A percentile compares a stretch with the other conserved stretches of the same genome.
Conservation (phyloP, 805 yeast genomes). For the Kodamaea sagamina region DNA sequence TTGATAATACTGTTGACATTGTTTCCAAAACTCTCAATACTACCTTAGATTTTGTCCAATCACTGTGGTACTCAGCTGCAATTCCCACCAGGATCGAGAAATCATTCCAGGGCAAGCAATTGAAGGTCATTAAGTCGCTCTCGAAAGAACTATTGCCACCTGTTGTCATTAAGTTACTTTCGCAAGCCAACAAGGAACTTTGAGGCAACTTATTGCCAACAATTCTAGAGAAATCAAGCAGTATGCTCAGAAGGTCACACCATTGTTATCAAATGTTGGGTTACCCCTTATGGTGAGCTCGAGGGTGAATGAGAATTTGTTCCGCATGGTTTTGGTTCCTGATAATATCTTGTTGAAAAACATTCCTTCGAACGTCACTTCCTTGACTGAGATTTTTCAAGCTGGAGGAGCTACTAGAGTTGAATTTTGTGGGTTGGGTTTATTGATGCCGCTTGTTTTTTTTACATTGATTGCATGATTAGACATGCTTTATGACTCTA, state of each 20-base stretch:
- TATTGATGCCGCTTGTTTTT: not conserved
- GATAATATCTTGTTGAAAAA: not conserved
- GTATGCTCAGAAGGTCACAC: conserved; percentile 7
- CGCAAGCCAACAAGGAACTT: conserved; percentile 2
- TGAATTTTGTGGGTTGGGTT: not conserved
- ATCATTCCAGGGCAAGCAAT: conserved; percentile 3
- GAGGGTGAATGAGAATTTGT: not conserved
- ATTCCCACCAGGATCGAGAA: conserved; percentile 4
- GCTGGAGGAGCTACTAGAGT: not conserved
- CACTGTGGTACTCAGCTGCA: conserved; percentile 1
- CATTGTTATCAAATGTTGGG: not conserved
- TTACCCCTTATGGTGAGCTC: conserved; percentile 3
- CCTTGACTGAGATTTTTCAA: not conserved
- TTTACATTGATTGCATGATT: not conserved
- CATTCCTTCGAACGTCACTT: conserved; percentile 2
- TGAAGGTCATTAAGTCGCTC: conserved; percentile 3
- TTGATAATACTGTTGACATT: conserved; percentile 2
- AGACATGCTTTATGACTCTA: too few relatives aligned
- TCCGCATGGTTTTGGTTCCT: conserved; percentile 1
- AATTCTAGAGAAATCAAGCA: conserved; percentile 4
- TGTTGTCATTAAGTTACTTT: conserved; percentile 4
- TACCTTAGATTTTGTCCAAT: not conserved
- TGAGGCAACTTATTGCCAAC: conserved; percentile 3
- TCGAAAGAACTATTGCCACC: conserved; percentile 10
- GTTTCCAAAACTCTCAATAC: conserved; percentile 2